Evolutionary conservation across 2,329 filamentous ascomycete species (phyloP).

Genomic region (Mariannaea elegans): DNA sequence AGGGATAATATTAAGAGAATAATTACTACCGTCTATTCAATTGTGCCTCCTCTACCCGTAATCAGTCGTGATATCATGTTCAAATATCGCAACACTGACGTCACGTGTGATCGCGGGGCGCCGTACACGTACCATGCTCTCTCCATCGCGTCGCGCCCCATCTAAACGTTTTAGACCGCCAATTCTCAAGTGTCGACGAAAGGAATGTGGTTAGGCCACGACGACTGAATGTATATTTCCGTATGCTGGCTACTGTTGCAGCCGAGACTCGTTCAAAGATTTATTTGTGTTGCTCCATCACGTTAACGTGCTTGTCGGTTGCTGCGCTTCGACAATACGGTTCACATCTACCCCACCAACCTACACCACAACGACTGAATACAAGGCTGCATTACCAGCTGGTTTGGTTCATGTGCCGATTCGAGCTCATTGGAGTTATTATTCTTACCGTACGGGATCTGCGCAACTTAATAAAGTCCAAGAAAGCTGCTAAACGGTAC

Average conservation of each 20-base stretch:
- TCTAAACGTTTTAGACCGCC: not conserved
- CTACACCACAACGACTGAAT: not conserved
- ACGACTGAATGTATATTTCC: not conserved
- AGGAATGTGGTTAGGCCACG: conserved; percentile 5
- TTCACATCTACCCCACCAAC: conserved; percentile 19
- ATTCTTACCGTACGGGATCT: conserved; percentile 59
- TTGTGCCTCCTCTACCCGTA: not conserved
- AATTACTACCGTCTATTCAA: too few species aligned
- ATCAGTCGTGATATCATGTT: not conserved
- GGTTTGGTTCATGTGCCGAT: conserved; percentile 58
- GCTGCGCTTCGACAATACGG: not conserved
- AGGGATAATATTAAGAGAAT: too few species aligned
- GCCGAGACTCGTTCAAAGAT: too few species aligned
- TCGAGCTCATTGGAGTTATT: conserved; percentile 60
- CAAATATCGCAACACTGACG: conserved; percentile 6
- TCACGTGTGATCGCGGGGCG: conserved; percentile 36
- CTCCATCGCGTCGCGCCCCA: conserved; percentile 31
- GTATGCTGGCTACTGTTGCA: too few species aligned
- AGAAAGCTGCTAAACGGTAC: conserved; percentile 42
- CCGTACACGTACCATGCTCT: not conserved
- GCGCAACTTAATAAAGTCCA: conserved; percentile 49
- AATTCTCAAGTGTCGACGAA: not conserved
- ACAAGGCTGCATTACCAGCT: conserved; percentile 7
- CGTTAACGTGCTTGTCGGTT: too few species aligned
- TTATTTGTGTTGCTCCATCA: too few species aligned